Evolutionary conservation across 2,329 filamentous ascomycete species (phyloP), one percentile per base, ranked within the genome.

Genomic region (Diplodia mutila): DNA sequence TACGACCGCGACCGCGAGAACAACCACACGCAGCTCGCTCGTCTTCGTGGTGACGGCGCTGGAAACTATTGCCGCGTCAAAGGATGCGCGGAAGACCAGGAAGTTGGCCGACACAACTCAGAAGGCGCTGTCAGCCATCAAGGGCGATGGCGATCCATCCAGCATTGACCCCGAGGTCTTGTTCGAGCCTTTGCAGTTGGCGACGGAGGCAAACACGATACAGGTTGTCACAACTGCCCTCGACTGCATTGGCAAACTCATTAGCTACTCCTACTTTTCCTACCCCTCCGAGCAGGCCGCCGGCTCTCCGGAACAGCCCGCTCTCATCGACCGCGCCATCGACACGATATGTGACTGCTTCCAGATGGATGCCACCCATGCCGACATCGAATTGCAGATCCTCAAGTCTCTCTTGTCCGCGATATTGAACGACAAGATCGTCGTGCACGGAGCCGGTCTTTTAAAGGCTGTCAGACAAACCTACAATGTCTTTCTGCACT

Each of bases 291-390:
- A 83, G n/a, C 80, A 73, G 66, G 79, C 76, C 27, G 72, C 76
- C 71, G 74, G 77, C 53, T 72, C 70, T 68, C 69, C 70, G 67
- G 75, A 78, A 48, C 72, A 83, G 49, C 84, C 91, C 4, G 94
- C 94, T 18, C 85, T 99, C 72, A 99, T 99, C 76, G 96, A 99
- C 81, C 88, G 94, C 71, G 95, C 96, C 68, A 99, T 99, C 75
- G 96, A 99, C 80, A 97, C 95, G 42, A 99, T 99, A 84, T 99
- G 95, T 84, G 94, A 98, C 77, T 99, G 95, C 79, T 99, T 99
- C 77, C 94, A 98, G 77, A 94, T 95, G 76, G 95, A 99, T 81
- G 92, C 92, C 1, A 99, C 96, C 0, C 90, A 93, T 3, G 87
- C 91, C 64, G 94, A 97, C 78, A 91, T 98, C 57, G 95, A 99